Evolutionary conservation across 2,329 filamentous ascomycete species (phyloP), one percentile per base, ranked within the genome.

Genomic region (Fusarium domesticum): DNA sequence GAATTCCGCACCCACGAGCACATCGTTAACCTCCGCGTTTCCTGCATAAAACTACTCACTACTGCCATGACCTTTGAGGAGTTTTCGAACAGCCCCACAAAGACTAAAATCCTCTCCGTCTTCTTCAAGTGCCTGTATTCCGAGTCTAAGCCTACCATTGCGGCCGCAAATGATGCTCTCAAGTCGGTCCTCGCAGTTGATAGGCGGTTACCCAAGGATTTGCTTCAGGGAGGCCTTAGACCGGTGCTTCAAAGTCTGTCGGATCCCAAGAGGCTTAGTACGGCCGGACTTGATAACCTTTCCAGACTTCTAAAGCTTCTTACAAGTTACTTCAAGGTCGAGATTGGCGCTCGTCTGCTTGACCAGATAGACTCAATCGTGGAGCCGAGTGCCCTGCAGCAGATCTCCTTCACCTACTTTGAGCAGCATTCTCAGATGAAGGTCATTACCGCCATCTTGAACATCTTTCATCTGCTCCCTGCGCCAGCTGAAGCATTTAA

Each of bases 61-160:
- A 95, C 89, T 47, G 93, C 93, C 0, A 96, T 97, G 80, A 81
- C 84, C 34, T 93, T 96, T 62, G 87, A 92, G 5, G 92, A 96
- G 25, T 97, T 96, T 64, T 85, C 85, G 48, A 89, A 88, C 42
- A 83, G 80, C 2, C 61, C 79, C 1, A 84, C 80, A 0, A 73
- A 84, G 39, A 77, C 72, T 2, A 83, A 81, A 61, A 95, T 97
- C 37, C 91, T 98, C 15, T 84, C 88, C 0, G 90, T 97, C 2
- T 98, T 98, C 71, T 99, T 99, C 78, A 97, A 96, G 63, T 95
- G 89, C 30, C 75, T 98, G 1, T 98, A 98, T 66, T 92, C 89
- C 0, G 90, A 95, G 61, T 95, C 91, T 4, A 84, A 87, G 36
- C 88, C 91, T 32, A 95, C 95, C 3, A 95, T 96, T 41, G 88